Evolutionary conservation across 2,329 filamentous ascomycete species (phyloP), one percentile per base, ranked within the genome.

Genomic region (Alternaria triticimaculans): DNA sequence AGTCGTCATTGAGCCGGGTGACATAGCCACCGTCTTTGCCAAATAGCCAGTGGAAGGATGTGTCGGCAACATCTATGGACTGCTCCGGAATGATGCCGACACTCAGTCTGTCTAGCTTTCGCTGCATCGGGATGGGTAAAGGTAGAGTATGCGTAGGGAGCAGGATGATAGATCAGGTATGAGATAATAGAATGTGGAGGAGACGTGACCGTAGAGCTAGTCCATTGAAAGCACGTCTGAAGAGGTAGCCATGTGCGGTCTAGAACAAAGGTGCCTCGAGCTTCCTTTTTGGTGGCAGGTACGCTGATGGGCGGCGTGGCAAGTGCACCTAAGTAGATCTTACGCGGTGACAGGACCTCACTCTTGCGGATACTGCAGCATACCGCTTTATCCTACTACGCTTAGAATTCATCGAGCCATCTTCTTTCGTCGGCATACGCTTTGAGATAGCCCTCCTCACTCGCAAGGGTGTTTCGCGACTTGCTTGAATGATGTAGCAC

Each of bases 11-110:
- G 21, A 43, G 54, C n/a, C 45, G 28, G 11, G 55, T 55, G 44
- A 50, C 26, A n/a, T 58, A 58, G 7, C 56, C 63, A 44, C 23
- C 55, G 25, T 59, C 55, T 21, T 58, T 49, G 5, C 57, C 46
- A 43, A 62, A 67, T 10, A 66, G 58, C 33, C 56, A 58, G 21
- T 65, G 51, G 5, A 64, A 53, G 48, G 57, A 62, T 33, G 56
- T 50, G 21, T 41, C 50, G 4, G 41, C 1, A 6, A 37, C 49
- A 8, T 68, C 58, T 23, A 65, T 11, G 0, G 58, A 49, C 18
- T 62, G 63, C 18, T 61, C 46, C 3, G 65, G 63, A 8, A 67
- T 46, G 20, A 68, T 60, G 26, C 48, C 55, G 21, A 69, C 41
- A 48, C 63, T 70, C 11, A 64, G 61, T 25, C 56, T 58, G 15